These are phyloP conservation scores for Pseudogymnoascus sp. DNA, from an alignment of 2,329 filamentous ascomycete genomes.

Conservation along the genomic window DNA sequence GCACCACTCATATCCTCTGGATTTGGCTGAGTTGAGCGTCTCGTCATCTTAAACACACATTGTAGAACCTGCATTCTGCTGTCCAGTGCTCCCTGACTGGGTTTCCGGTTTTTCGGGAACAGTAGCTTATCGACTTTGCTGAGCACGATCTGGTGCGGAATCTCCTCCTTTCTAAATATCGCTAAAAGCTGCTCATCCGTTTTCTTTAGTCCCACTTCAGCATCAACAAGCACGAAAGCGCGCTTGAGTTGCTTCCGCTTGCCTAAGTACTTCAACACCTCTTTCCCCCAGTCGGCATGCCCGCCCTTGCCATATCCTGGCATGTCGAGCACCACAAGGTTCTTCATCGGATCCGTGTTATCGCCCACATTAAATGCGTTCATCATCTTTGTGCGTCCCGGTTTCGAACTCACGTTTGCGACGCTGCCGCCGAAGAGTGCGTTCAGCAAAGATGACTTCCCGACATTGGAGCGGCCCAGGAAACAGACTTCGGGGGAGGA, in stretches of 20 bases:
- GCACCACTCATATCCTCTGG: slow-evolving; percentile 32
- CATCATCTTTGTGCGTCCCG: slow-evolving; percentile 56
- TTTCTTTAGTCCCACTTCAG: slow-evolving; percentile 54
- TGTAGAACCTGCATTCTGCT: slow-evolving; percentile 31
- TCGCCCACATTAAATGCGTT: slow-evolving; percentile 55
- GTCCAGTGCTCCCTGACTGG: slow-evolving; percentile 27
- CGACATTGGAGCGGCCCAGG: slow-evolving; percentile 61
- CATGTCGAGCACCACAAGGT: slow-evolving; percentile 58
- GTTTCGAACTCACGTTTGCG: slow-evolving; percentile 49
- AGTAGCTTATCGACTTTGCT: slow-evolving; percentile 56
- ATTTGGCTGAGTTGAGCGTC: slow-evolving; percentile 34
- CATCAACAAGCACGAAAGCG: slow-evolving; percentile 57
- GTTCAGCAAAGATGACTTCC: slow-evolving; percentile 60
- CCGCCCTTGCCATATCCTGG: slow-evolving; percentile 61
- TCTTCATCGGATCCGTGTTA: slow-evolving; percentile 21
- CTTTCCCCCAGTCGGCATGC: slow-evolving; percentile 51
- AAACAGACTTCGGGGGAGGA: slow-evolving; percentile 38
- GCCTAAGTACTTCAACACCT: slow-evolving; percentile 61
- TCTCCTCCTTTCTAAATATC: slow-evolving; percentile 44
- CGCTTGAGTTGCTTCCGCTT: slow-evolving; percentile 49
- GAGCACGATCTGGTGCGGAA: slow-evolving; percentile 58
- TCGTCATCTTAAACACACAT: slow-evolving; percentile 31
- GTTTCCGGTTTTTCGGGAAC: slow-evolving; percentile 24
- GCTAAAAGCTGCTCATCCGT: slow-evolving; percentile 49
- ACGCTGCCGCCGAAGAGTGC: slow-evolving; percentile 45